phyloP scores from a whole-genome alignment of 1,284 basidiomycete species.

The Austroboletus niveus region DNA sequence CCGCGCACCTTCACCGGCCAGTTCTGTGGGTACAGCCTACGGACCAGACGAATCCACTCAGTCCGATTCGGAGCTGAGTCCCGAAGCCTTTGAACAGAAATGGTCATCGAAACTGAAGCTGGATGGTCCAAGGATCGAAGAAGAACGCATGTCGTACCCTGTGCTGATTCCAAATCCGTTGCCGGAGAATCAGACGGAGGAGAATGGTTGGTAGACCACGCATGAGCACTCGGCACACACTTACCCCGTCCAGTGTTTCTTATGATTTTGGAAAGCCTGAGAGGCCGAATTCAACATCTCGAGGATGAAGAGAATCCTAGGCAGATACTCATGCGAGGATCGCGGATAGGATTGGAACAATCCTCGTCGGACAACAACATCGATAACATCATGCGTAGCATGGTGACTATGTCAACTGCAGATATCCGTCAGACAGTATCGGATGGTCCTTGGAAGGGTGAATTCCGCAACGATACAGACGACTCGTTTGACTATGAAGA shows the following conservation, averaged over 20 bases:
- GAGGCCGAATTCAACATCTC: constrained; percentile 49
- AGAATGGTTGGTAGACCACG: constrained; percentile 26
- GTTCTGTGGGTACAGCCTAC: constrained; percentile 67
- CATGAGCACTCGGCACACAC: constrained; percentile 5
- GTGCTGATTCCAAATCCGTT: constrained; percentile 21
- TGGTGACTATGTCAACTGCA: constrained; percentile 44
- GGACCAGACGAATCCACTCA: constrained; percentile 57
- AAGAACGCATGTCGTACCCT: constrained; percentile 28
- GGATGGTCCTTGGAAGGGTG: constrained; percentile 32
- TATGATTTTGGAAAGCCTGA: constrained; percentile 51
- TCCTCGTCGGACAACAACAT: constrained; percentile 55
- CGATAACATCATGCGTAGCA: constrained; percentile 61
- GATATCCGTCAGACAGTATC: constrained; percentile 9
- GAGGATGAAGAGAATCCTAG: constrained; percentile 68
- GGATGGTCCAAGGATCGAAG: constrained; percentile 31
- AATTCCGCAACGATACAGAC: constrained; percentile 4
- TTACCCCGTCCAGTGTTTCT: constrained; percentile 36
- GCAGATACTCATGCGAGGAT: constrained; percentile 53
- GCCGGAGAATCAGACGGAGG: constrained; percentile 30
- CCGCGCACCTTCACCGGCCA: constrained; percentile 66
- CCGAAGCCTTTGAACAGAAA: constrained; percentile 52
- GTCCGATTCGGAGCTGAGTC: constrained; percentile 53
- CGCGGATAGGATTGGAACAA: constrained; percentile 49
- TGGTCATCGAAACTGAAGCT: constrained; percentile 42
- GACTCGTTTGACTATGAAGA: constrained; percentile 25